phyloP scores from a whole-genome alignment of 2,329 filamentous ascomycete genomes.

The Cladosporium sp. region DNA sequence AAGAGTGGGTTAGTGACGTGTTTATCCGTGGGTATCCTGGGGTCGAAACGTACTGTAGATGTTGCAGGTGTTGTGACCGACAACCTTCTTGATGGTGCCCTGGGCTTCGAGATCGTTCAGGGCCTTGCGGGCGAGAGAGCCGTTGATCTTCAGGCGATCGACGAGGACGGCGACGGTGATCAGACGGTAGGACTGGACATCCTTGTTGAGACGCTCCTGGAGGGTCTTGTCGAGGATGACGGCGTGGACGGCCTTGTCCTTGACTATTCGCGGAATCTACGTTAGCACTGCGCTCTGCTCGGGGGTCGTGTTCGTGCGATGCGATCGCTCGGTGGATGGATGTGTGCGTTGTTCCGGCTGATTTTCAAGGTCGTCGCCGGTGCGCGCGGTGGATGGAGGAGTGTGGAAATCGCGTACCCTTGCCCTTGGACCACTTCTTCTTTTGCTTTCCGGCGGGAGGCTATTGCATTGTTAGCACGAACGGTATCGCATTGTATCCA shows the following conservation, averaged over 20 bases:
- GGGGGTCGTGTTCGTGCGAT: constrained; percentile 15
- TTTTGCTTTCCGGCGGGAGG: constrained; percentile 55
- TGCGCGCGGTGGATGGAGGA: constrained; percentile 11
- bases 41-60: constrained; percentile 75
- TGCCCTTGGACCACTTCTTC: constrained; percentile 70
- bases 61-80: constrained; percentile 93
- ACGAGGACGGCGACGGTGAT: constrained; percentile 98
- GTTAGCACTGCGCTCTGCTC: constrained; percentile 19
- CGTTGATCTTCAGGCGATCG: constrained; percentile 99
- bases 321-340: not conserved
- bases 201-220: constrained; percentile 98
- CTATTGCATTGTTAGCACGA: constrained; percentile 8
- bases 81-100: constrained; percentile 96
- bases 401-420: constrained; percentile 29
- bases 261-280: constrained; percentile 59
- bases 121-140: constrained; percentile 86
- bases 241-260: constrained; percentile 99
- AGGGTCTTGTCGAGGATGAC: constrained; percentile 98
- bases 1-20: not conserved
- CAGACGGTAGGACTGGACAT: constrained; percentile 99
- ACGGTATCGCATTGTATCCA: not conserved
- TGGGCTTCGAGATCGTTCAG: constrained; percentile 93
- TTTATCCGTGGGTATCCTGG: not conserved
- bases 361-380: constrained; percentile 12
- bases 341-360: constrained; percentile 7